Evolutionary conservation across 1,284 basidiomycete species (phyloP).

Genomic region (Takashimella koratensis): DNA sequence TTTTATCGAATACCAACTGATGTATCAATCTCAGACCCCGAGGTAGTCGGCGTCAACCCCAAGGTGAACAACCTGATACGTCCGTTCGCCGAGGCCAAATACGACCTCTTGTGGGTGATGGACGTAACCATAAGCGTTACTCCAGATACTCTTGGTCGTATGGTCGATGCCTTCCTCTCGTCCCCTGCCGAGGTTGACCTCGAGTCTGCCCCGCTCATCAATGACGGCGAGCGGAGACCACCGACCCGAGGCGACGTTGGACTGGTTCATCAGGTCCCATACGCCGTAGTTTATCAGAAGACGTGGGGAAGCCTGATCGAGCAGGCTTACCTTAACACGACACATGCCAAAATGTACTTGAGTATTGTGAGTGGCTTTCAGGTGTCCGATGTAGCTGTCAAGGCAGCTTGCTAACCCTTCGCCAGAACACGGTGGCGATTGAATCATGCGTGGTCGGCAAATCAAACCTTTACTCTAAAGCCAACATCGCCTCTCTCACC

Average conservation of each 20-base stretch:
- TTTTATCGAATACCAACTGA: no score
- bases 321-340: constrained; percentile 91
- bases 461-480: constrained; percentile 87
- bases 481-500: constrained; percentile 55
- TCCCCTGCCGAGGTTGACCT: constrained; percentile 22
- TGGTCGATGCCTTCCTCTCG: constrained; percentile 64
- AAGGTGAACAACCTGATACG: constrained; percentile 96
- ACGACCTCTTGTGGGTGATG: constrained; percentile 94
- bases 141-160: constrained; percentile 75
- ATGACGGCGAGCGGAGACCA: constrained; percentile 26
- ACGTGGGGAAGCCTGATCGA: constrained; percentile 79
- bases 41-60: constrained; percentile 79
- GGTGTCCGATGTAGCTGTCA: neutral
- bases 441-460: constrained; percentile 98
- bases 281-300: constrained; percentile 68
- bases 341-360: constrained; percentile 98
- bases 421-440: constrained; percentile 59
- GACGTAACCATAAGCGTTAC: constrained; percentile 86
- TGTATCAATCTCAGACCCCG: constrained; percentile 47
- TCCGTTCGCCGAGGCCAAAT: constrained; percentile 70
- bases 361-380: constrained; percentile 59
- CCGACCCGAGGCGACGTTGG: constrained; percentile 56
- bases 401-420: neutral
- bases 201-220: constrained; percentile 29
- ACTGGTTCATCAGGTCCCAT: constrained; percentile 93